A percentile compares a stretch with the other conserved stretches of the same genome.
phyloP scores from a whole-genome alignment of 2,329 filamentous ascomycete species.

The Venturia asperata region DNA sequence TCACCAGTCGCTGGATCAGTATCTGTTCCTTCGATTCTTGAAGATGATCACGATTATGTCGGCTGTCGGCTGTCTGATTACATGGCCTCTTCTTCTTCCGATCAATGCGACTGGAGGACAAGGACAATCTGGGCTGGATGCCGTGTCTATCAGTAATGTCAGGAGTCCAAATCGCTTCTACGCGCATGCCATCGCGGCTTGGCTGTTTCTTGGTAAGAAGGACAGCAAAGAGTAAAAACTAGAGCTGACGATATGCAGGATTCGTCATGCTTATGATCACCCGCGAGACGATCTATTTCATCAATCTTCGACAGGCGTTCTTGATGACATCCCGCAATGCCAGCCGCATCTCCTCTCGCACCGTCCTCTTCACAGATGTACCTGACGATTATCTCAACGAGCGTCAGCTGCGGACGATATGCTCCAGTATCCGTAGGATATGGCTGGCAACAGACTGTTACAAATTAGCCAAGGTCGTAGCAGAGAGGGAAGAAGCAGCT shows the following conservation, averaged over 20 bases:
- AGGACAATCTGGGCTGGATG: slow-evolving; percentile 59
- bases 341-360: slow-evolving; percentile 79
- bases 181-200: slow-evolving; percentile 73
- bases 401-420: slow-evolving; percentile 32
- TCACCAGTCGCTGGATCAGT: slow-evolving; percentile 87
- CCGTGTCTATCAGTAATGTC: slow-evolving; percentile 74
- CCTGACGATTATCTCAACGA: slow-evolving; percentile 36
- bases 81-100: slow-evolving; percentile 83
- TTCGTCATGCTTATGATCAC: slow-evolving; percentile 87
- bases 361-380: slow-evolving; percentile 66
- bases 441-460: slow-evolving; percentile 77
- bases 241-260: slow-evolving; percentile 29
- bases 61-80: slow-evolving; percentile 74
- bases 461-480: slow-evolving; percentile 71
- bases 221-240: neutral
- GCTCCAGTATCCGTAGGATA: slow-evolving; percentile 33
- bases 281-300: slow-evolving; percentile 82
- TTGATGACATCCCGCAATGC: slow-evolving; percentile 77
- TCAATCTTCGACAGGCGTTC: slow-evolving; percentile 90
- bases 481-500: slow-evolving; percentile 72
- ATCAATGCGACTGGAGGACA: slow-evolving; percentile 78
- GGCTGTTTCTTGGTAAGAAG: slow-evolving; percentile 63
- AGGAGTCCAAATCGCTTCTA: slow-evolving; percentile 59
- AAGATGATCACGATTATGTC: slow-evolving; percentile 72
- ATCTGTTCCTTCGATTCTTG: slow-evolving; percentile 82